Base-by-base conservation (phyloP, 805 yeast species). In the Metschnikowia bowlesiae region DNA sequence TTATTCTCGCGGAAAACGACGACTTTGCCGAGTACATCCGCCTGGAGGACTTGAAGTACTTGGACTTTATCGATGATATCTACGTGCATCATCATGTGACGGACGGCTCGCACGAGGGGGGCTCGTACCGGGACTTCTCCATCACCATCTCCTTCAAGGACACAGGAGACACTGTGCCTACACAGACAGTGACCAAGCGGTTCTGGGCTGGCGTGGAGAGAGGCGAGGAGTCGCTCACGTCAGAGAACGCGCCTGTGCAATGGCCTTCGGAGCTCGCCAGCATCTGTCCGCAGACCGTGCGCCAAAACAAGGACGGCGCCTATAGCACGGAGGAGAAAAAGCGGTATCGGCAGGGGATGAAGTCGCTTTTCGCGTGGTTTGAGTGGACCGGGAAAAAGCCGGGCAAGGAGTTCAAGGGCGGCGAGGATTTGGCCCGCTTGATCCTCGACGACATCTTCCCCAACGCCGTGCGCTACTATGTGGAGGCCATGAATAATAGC, bases 351-450 rank as follows among this genome's bases (percentile, higher is more conserved):
- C 62, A 74, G 16, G 91, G 91, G 4, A 85, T 85, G 89, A 84
- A 84, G 61, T 83, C 92, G 11, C 85, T 92, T 61, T 91, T 92
- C 66, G 85, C 89, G 6, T 91, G 91, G 84, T 91, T 90, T 63
- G 72, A 74, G 44, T 90, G 95, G 91, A 85, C 94, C 0, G 96
- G 96, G 0, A 64, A 69, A 34, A 84, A 83, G 55, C 85, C 89
- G 1, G 87, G 89, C 1, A 87, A 82, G 67, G 94, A 83, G 63
- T 88, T 83, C 62, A 78, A 90, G 53, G 76, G 79, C 50, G 96
- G 96, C 26, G 92, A 84, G 53, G 89, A 84, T 9, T 73, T 91
- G 48, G 88, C 96, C 0, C 72, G 82, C 46, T 67, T 87, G 39
- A 71, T 92, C 11, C 73, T 81, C 5, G 96, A 89, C 42, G 96